Evolutionary conservation across 208 protist species (phyloP).

Genomic region (Leishmania turanica): DNA sequence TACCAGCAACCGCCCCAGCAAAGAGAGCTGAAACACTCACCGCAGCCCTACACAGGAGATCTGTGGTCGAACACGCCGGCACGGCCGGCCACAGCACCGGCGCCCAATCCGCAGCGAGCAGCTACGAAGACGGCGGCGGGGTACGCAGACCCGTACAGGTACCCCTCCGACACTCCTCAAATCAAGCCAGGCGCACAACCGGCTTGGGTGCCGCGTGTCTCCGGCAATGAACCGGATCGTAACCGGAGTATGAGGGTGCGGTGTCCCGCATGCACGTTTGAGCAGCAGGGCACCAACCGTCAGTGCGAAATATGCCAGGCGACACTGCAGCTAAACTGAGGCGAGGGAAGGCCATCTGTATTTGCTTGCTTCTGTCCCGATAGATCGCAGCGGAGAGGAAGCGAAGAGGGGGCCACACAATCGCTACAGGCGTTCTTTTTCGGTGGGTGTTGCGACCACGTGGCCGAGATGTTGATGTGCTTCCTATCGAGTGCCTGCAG

Average conservation of each 20-base stretch:
- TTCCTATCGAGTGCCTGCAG: neutral
- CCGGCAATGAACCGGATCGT: neutral
- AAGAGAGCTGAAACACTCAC: neutral
- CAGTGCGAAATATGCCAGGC: slow-evolving; percentile 24
- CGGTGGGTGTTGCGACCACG: neutral
- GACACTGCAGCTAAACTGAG: neutral
- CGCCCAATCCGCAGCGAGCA: neutral
- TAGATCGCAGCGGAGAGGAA: neutral
- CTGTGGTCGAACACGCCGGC: slow-evolving; percentile 14
- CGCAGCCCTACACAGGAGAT: slow-evolving; percentile 16
- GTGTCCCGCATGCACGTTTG: slow-evolving; percentile 51
- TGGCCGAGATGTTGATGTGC: neutral
- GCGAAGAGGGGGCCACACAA: neutral
- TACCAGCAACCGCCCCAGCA: neutral
- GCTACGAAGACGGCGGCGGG: neutral
- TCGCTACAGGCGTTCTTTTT: neutral
- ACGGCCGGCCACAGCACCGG: neutral
- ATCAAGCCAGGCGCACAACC: neutral
- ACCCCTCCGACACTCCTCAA: neutral
- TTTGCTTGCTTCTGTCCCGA: neutral
- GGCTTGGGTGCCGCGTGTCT: neutral
- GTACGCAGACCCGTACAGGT: slow-evolving; percentile 6
- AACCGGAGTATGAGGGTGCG: slow-evolving; percentile 24
- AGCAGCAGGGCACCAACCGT: slow-evolving; percentile 38
- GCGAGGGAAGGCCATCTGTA: neutral